phyloP scores from a whole-genome alignment of 139 green algal species.

The Tetradesmus lagerheimii region DNA sequence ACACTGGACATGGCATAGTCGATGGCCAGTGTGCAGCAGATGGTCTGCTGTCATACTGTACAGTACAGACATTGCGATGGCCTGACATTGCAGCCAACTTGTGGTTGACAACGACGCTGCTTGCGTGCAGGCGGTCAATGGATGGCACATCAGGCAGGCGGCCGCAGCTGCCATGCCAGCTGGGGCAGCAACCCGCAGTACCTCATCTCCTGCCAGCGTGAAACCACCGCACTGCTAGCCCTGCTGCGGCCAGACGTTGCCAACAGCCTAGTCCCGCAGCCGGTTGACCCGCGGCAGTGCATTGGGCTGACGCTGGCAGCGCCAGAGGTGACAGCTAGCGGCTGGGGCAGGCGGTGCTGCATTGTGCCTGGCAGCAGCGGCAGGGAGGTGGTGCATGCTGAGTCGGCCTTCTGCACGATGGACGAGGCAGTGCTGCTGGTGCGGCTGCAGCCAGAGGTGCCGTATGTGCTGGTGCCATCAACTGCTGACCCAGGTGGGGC shows the following conservation, averaged over 20 bases:
- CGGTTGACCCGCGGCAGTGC: neutral
- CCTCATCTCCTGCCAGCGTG: slow-evolving; percentile 30
- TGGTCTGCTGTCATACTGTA: no score
- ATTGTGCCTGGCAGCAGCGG: neutral
- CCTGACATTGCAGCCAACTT: no score
- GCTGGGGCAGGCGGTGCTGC: neutral
- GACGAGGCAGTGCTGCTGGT: slow-evolving; percentile 22
- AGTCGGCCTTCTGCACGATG: neutral
- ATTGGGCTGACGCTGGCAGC: slow-evolving; percentile 12
- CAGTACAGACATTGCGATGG: no score
- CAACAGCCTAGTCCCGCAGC: slow-evolving; percentile 27
- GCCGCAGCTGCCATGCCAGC: neutral
- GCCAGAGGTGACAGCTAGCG: neutral
- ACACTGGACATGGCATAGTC: no score
- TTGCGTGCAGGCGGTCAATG: neutral
- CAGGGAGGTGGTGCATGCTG: neutral
- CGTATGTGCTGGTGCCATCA: slow-evolving; percentile 30
- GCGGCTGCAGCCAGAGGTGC: slow-evolving; percentile 36
- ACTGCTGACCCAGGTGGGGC: slow-evolving; percentile 1
- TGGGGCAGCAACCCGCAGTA: slow-evolving; percentile 43
- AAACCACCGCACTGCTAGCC: neutral
- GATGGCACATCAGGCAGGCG: neutral
- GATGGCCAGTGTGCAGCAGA: no score
- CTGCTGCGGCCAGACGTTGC: slow-evolving; percentile 17
- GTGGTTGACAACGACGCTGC: neutral